Evolutionary conservation across 345 rosid species (phyloP).

Genomic region (Boechera retrofracta): DNA sequence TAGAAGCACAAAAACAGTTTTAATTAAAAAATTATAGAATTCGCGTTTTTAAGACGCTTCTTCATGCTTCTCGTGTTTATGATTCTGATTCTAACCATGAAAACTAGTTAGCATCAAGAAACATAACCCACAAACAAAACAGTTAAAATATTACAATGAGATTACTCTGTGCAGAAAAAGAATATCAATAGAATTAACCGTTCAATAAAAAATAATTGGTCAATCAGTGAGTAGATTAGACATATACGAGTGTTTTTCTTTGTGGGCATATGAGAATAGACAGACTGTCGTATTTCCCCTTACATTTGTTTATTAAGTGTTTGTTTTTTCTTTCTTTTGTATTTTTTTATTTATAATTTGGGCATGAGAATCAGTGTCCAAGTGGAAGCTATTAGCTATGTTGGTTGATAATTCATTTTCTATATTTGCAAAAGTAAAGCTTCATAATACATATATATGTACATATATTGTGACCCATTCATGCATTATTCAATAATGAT

Average conservation of each 20-base stretch:
- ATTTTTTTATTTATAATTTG: conserved; percentile 28
- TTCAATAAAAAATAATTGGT: background rate
- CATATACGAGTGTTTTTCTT: conserved; percentile 18
- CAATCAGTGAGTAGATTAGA: background rate
- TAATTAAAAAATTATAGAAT: too few species aligned
- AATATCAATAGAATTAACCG: background rate
- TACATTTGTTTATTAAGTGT: conserved; percentile 16
- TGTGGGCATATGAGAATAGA: conserved; percentile 5
- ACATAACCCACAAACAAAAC: background rate
- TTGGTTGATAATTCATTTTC: conserved; percentile 39
- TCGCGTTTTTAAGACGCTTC: too few species aligned
- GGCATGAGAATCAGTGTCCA: conserved; percentile 48
- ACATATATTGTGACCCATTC: conserved; percentile 24
- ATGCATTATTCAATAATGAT: conserved; percentile 44
- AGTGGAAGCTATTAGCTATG: conserved; percentile 46
- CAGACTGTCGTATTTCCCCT: conserved; percentile 39
- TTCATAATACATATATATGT: conserved; percentile 4
- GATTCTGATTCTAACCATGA: background rate
- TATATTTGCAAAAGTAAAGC: conserved; percentile 26
- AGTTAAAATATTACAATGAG: background rate
- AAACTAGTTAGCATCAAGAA: background rate
- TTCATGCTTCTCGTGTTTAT: too few species aligned
- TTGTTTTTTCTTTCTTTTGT: conserved; percentile 3
- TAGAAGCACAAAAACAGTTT: too few species aligned
- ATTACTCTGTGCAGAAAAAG: background rate